Evolutionary conservation across 2,329 filamentous ascomycete species (phyloP), one percentile per base, ranked within the genome.

Genomic region (Colletotrichum sp.): DNA sequence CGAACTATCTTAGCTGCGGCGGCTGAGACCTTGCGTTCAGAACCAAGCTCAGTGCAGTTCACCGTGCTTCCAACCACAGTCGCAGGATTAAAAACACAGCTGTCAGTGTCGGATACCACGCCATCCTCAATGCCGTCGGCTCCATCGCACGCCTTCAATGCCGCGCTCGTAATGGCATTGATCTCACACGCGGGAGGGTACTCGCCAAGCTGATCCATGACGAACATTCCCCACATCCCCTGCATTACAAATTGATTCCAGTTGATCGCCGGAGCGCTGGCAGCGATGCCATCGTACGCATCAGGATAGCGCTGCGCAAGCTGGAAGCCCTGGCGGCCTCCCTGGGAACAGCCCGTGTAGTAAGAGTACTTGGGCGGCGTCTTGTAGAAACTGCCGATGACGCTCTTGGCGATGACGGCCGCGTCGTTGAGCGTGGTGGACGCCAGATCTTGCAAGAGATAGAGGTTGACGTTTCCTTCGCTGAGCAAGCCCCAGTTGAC

Each of bases 171-270:
- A 1, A 52, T 52, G 44, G 44, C 44, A 13, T 52, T 52, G 44
- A 52, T 52, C 44, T 52, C 44, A 8, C 44, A 52, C 2, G 44
- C 44, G 3, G 44, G 44, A 52, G 44, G 44, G 3, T 21, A 21
- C 44, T 52, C n/a, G 44, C 44, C 44, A 12, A 52, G 44, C 44
- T 52, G 44, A 52, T 52, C 44, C 44, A 52, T 52, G n/a, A 52
- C 44, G 3, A 52, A 52, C 44, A 13, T 13, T 5, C 44, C 44
- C 44, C 44, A 52, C 44, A 52, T 8, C 1, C 44, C 44, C 44
- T 52, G 44, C n/a, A 52, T 52, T 1, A 5, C 44, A 3, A 52
- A 52, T 8, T 52, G 44, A 2, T 52, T 52, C 44, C 44, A 52
- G 2, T 52, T 52, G 0, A 52, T 52, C 2, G 44, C 44, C n/a